Evolutionary conservation across 1,139 yeast species (phyloP), one percentile per base, ranked within the genome.

Genomic region (Suhomyces bokatorum): DNA sequence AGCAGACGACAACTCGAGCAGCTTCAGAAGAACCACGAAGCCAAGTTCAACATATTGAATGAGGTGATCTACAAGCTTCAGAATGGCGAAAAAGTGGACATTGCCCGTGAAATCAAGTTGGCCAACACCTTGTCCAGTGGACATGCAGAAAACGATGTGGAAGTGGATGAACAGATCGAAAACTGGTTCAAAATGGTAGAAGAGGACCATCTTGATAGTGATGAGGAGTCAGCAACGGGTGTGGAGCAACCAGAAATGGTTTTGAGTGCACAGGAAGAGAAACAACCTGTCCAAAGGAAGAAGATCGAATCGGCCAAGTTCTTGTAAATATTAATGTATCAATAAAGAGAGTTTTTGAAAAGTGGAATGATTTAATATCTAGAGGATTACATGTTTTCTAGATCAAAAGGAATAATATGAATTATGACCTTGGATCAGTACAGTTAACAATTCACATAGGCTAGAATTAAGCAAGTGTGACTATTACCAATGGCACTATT

Each of bases 151-250:
- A 59, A 66, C 3, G 77, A 72, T 46, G 60, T 73, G 24, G 75
- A 73, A 42, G 54, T 73, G 30, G 79, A 74, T 52, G 67, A 70
- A 32, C 66, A 63, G 48, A 56, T 74, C 44, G 74, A 73, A 44
- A 57, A 62, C 36, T 65, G 73, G 44, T 59, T 73, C 42, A 64
- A 61, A 42, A 48, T 66, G 55, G 59, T 63, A 0, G 72, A 67
- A 11, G 64, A 59, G n/a, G 56, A 52, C 11, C 35, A 17, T 10
- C 9, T n/a, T 27, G 39, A 32, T 32, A 27, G 16, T 6, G 32
- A 14, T 11, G 38, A 43, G 29, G 15, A 24, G 20, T 12, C 15
- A 4, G 26, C 16, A 9, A 13, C 11, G 9, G 13, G 4, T 3
- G 32, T 11, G 13, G 8, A 4, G 16, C 12, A 11, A 22, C 10